Evolutionary conservation across 192 early-diverging fungal species (phyloP).

Genomic region (Gryganskiella cystojenkinii): DNA sequence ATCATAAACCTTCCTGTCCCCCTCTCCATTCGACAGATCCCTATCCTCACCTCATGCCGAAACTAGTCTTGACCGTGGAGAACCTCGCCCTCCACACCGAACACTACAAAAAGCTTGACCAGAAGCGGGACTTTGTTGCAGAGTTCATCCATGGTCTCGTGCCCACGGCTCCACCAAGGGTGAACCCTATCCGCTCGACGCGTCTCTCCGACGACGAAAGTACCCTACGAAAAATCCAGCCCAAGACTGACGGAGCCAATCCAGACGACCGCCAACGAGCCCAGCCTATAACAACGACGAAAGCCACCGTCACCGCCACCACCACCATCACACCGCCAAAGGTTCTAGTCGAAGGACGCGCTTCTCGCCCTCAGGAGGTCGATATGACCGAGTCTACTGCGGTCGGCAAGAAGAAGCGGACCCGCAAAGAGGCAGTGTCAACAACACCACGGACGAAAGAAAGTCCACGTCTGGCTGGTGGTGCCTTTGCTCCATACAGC

Average conservation of each 20-base stretch:
- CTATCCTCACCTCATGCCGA: background rate
- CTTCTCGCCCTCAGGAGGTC: too few species aligned
- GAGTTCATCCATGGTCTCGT: constrained; percentile 21
- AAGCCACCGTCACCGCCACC: background rate
- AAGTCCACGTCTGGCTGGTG: too few species aligned
- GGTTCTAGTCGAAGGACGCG: too few species aligned
- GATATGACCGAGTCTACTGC: background rate
- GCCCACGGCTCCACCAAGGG: background rate
- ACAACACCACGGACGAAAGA: background rate
- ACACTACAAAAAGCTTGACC: constrained; percentile 15
- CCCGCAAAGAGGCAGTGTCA: background rate
- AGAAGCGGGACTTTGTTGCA: constrained; percentile 30
- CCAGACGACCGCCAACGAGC: background rate
- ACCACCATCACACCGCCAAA: too few species aligned
- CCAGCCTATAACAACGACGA: background rate
- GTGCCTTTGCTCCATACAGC: too few species aligned
- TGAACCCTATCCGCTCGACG: background rate
- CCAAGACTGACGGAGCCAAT: background rate
- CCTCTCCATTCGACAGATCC: background rate
- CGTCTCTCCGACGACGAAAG: background rate
- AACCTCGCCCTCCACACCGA: constrained; percentile 32
- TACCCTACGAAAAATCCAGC: background rate
- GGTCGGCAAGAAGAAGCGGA: background rate
- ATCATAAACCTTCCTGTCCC: background rate
- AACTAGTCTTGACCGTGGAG: constrained; percentile 12